A percentile compares a stretch with the other conserved stretches of the same genome.
Evolutionary conservation across 345 rosid genomes (phyloP).

Genomic region (Euphorbia lathyris): DNA sequence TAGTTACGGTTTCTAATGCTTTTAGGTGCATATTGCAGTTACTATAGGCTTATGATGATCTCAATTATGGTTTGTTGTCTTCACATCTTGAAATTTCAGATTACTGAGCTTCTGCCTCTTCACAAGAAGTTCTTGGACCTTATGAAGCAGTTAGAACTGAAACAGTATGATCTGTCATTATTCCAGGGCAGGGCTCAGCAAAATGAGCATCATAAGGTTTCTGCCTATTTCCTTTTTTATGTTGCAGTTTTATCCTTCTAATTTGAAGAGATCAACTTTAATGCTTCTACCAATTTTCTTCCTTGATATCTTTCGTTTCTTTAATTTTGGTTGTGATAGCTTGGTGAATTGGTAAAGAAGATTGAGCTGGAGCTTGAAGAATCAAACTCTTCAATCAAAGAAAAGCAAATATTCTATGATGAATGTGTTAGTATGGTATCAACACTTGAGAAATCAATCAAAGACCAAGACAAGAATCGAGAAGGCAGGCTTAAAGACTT

Average conservation of each 20-base stretch:
- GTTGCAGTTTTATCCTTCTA: slow-evolving; percentile 11
- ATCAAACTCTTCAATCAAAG: slow-evolving; percentile 58
- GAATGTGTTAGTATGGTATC: slow-evolving; percentile 50
- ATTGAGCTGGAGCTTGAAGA: slow-evolving; percentile 79
- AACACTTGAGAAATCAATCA: slow-evolving; percentile 70
- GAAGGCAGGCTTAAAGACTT: slow-evolving; percentile 76
- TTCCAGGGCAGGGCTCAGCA: slow-evolving; percentile 90
- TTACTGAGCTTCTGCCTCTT: slow-evolving; percentile 65
- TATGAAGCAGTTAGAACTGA: slow-evolving; percentile 76
- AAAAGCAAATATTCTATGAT: slow-evolving; percentile 56
- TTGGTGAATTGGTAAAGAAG: slow-evolving; percentile 76
- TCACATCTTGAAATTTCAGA: slow-evolving; percentile 55
- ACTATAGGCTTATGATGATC: background rate
- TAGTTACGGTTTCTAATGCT: background rate
- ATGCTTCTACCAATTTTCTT: slow-evolving; percentile 6
- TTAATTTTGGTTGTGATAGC: slow-evolving; percentile 36
- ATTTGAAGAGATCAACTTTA: background rate
- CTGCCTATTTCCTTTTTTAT: slow-evolving; percentile 7
- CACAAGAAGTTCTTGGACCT: slow-evolving; percentile 67
- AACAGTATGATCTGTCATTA: slow-evolving; percentile 79
- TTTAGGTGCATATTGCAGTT: background rate
- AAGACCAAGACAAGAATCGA: slow-evolving; percentile 74
- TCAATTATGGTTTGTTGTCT: background rate
- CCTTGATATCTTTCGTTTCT: slow-evolving; percentile 1
- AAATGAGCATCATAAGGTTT: slow-evolving; percentile 97